A percentile compares a stretch with the other conserved stretches of the same genome.
phyloP scores from a whole-genome alignment of 202 grass and related monocot genomes.

The Bolboschoenoplectus hybrid region DNA sequence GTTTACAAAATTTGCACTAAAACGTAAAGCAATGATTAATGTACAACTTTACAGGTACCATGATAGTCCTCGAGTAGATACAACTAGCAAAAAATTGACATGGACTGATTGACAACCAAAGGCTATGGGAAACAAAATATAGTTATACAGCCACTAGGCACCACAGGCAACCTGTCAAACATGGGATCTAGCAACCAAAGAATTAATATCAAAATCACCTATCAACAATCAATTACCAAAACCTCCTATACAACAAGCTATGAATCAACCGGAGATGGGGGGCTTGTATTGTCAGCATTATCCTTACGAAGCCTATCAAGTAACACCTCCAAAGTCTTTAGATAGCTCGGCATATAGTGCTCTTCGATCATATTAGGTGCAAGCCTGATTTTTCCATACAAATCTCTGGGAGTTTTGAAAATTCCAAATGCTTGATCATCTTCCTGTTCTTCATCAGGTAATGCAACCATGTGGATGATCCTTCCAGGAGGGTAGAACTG shows the following conservation, averaged over 20 bases:
- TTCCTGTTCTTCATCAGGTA: slow-evolving; percentile 43
- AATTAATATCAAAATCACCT: slow-evolving; percentile 30
- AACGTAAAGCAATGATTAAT: slow-evolving; percentile 18
- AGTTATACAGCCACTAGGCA: slow-evolving; percentile 15
- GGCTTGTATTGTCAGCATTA: slow-evolving; percentile 32
- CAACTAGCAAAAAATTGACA: slow-evolving; percentile 22
- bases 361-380: slow-evolving; percentile 72
- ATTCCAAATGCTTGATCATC: slow-evolving; percentile 46
- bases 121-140: slow-evolving; percentile 11
- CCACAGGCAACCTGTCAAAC: not conserved
- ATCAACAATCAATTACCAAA: slow-evolving; percentile 16
- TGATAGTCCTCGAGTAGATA: not conserved
- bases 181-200: slow-evolving; percentile 38
- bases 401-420: slow-evolving; percentile 72
- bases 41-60: slow-evolving; percentile 5
- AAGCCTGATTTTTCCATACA: slow-evolving; percentile 79
- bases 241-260: slow-evolving; percentile 38
- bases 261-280: slow-evolving; percentile 37
- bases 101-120: slow-evolving; percentile 21
- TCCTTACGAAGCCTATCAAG: slow-evolving; percentile 61
- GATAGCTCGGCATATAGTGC: slow-evolving; percentile 81
- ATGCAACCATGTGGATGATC: slow-evolving; percentile 79
- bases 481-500: slow-evolving; percentile 81
- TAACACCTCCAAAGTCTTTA: slow-evolving; percentile 63
- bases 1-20: not conserved